A percentile compares a stretch with the other conserved stretches of the same genome.
Conservation (phyloP, 164 flowering plant genomes). For the Sextonia rubra region DNA sequence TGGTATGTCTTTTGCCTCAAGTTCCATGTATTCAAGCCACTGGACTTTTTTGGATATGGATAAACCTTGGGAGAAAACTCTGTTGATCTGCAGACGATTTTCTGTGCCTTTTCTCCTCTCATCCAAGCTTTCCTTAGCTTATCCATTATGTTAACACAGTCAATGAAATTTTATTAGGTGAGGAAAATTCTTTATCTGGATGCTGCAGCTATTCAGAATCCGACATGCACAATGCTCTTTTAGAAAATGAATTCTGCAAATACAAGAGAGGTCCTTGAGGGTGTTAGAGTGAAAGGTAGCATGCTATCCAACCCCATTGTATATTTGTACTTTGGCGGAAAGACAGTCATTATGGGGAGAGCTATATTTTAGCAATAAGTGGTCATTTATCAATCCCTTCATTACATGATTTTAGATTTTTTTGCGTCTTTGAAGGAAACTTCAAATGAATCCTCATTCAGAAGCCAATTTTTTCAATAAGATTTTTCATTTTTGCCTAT, state of each 20-base stretch:
- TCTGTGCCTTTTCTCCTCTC: too few species aligned
- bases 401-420: neutral
- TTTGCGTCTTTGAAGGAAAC: neutral
- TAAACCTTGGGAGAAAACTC: neutral
- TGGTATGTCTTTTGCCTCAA: constrained; percentile 10
- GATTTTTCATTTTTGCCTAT: too few species aligned
- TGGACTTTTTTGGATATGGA: neutral
- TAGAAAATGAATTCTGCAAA: neutral
- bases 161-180: neutral
- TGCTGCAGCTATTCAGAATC: neutral
- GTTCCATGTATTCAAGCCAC: neutral
- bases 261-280: neutral
- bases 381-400: constrained; percentile 19
- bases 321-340: constrained; percentile 36
- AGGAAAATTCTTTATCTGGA: neutral
- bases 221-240: neutral
- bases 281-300: neutral
- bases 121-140: too few species aligned
- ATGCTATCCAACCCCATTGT: constrained; percentile 20
- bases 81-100: too few species aligned
- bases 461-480: too few species aligned
- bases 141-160: too few species aligned
- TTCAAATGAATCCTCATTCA: neutral
- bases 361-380: constrained; percentile 27
- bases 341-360: constrained; percentile 19